phyloP scores from a whole-genome alignment of 192 early-diverging fungal species.

The Diversispora epigaea region DNA sequence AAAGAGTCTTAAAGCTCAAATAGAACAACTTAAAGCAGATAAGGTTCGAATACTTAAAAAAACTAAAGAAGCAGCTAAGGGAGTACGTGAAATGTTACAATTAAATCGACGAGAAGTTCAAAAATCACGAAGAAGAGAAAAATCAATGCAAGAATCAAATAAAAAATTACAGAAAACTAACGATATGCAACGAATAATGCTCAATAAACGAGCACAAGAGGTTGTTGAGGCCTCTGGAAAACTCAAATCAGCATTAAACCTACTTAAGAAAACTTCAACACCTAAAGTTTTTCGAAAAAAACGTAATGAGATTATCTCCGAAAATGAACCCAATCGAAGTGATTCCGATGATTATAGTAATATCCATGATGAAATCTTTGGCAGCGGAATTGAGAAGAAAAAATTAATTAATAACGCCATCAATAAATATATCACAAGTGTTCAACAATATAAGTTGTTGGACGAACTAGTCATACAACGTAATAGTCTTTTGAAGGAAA shows the following conservation, averaged over 20 bases:
- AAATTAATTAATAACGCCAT: constrained; percentile 55
- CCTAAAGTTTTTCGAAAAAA: constrained; percentile 42
- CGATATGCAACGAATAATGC: constrained; percentile 54
- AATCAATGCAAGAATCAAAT: constrained; percentile 47
- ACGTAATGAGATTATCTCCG: constrained; percentile 8
- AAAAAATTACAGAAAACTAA: constrained; percentile 55
- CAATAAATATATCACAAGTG: constrained; percentile 54
- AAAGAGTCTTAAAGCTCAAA: constrained; percentile 61
- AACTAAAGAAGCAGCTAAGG: constrained; percentile 66
- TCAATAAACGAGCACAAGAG: constrained; percentile 61
- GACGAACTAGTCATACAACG: constrained; percentile 56
- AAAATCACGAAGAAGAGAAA: constrained; percentile 56
- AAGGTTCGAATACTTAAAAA: constrained; percentile 75
- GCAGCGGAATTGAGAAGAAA: constrained; percentile 48
- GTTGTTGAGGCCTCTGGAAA: constrained; percentile 40
- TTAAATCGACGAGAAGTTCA: constrained; percentile 59
- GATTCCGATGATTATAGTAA: constrained; percentile 16
- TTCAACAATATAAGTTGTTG: constrained; percentile 51
- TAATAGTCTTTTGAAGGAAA: constrained; percentile 48
- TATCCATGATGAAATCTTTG: constrained; percentile 33
- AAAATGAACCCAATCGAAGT: constrained; percentile 28
- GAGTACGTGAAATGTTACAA: constrained; percentile 59
- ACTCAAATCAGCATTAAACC: constrained; percentile 47
- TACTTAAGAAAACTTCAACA: constrained; percentile 53
- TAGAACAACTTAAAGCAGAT: constrained; percentile 71